phyloP scores from a whole-genome alignment of 768 basidiomycete species.

The Guyanaporus albipodus region DNA sequence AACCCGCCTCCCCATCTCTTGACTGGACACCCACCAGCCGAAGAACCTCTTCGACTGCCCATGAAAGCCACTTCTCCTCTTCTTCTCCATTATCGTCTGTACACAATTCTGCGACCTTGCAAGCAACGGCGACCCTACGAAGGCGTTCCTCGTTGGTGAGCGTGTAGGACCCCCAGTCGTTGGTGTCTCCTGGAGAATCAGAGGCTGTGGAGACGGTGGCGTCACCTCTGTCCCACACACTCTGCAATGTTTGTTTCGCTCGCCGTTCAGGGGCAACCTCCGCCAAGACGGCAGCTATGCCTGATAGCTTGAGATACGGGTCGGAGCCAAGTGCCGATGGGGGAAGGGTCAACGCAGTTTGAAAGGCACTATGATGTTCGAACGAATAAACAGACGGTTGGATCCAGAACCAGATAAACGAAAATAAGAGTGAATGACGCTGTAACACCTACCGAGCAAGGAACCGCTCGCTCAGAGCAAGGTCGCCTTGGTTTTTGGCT shows the following conservation, averaged over 20 bases:
- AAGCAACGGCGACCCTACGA: slow-evolving; percentile 42
- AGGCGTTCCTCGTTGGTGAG: slow-evolving; percentile 38
- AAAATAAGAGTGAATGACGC: neutral
- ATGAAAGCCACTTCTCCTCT: slow-evolving; percentile 44
- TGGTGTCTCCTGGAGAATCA: neutral
- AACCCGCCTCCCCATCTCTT: neutral
- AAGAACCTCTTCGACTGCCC: slow-evolving; percentile 43
- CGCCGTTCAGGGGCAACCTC: slow-evolving; percentile 38
- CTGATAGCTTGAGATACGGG: slow-evolving; percentile 63
- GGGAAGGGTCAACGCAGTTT: slow-evolving; percentile 46
- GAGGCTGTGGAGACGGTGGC: neutral
- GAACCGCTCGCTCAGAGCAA: slow-evolving; percentile 46
- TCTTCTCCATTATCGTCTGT: slow-evolving; percentile 30
- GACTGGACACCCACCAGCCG: slow-evolving; percentile 19
- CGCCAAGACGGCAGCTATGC: slow-evolving; percentile 59
- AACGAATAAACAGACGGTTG: neutral
- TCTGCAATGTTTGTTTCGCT: slow-evolving; percentile 26
- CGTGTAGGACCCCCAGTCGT: slow-evolving; percentile 21
- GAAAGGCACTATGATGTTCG: slow-evolving; percentile 45
- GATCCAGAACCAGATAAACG: neutral
- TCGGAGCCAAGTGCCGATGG: slow-evolving; percentile 34
- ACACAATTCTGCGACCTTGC: slow-evolving; percentile 43
- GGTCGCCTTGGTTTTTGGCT: slow-evolving; percentile 57
- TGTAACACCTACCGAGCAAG: slow-evolving; percentile 45
- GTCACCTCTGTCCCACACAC: slow-evolving; percentile 20